Conservation (phyloP, 2,329 filamentous ascomycete species). For the Tolypocladium nubicola region DNA sequence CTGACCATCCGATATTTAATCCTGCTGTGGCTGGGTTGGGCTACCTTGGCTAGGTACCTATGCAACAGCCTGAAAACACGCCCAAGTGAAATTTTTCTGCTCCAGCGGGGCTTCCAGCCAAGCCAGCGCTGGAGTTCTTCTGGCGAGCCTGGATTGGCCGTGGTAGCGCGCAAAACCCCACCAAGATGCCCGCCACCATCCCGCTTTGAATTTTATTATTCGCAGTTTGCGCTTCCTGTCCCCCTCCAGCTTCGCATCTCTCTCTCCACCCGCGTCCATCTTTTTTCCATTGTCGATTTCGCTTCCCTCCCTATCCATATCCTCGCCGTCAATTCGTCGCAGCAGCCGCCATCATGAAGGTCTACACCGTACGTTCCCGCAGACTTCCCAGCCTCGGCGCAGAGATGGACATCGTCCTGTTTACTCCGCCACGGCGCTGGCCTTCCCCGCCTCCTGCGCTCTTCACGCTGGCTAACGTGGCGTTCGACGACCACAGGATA, state of each 20-base stretch:
- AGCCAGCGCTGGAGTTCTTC: not conserved
- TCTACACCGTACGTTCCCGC: slow-evolving; percentile 49
- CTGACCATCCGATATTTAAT: not conserved
- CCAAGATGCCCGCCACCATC: not conserved
- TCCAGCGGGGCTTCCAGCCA: not conserved
- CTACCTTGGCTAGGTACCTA: too few relatives aligned
- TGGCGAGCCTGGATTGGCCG: not conserved
- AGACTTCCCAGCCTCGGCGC: not conserved
- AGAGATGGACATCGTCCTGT: not conserved
- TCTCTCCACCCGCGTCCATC: slow-evolving; percentile 6
- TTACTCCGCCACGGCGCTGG: slow-evolving; percentile 10
- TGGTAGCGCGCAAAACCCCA: not conserved
- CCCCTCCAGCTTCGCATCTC: not conserved
- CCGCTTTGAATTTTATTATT: not conserved
- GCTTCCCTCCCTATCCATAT: slow-evolving; percentile 8
- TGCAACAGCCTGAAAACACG: too few relatives aligned
- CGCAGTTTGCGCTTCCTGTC: not conserved
- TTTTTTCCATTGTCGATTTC: slow-evolving; percentile 4
- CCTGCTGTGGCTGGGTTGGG: not conserved
- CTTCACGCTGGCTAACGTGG: slow-evolving; percentile 10
- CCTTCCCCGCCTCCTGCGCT: slow-evolving; percentile 5
- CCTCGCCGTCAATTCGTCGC: not conserved
- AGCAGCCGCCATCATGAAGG: slow-evolving; percentile 55
- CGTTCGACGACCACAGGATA: slow-evolving; percentile 51
- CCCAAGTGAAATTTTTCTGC: not conserved